Evolutionary conservation across 2,329 filamentous ascomycete genomes (phyloP), one percentile per base, ranked within the genome.

Genomic region (Curvularia hawaiiensis): DNA sequence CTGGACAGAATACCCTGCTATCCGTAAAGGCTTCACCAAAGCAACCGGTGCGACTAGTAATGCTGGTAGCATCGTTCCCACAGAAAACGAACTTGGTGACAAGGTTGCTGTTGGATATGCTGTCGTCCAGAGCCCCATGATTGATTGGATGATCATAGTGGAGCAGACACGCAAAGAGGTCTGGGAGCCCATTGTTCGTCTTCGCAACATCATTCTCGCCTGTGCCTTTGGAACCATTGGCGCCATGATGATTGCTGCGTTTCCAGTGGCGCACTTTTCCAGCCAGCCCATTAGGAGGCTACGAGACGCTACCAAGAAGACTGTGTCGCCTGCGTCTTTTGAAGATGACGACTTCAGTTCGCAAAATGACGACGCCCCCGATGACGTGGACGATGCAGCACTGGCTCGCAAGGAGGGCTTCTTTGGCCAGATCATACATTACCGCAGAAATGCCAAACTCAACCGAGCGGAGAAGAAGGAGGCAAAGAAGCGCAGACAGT

Each of bases 191-290:
- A 92, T 97, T 56, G 77, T 81, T 28, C 87, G 86, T 20, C 80
- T 97, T n/a, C 86, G 90, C 20, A 88, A 89, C 47, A 91, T 97
- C 50, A 84, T 97, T 1, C 77, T 97, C 2, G 91, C 87, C 5
- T 96, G 91, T 60, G 90, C 96, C 0, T 96, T 97, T 72, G 91
- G 90, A 1, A 94, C 92, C 0, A 84, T 88, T 12, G 92, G 89
- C 0, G 81, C 89, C 4, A 84, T 96, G 50, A 73, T 92, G 3
- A 60, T 96, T 9, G 73, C 96, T 1, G 83, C 91, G 2, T 84
- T 93, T 38, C 91, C 92, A 0, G 86, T 92, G 38, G 91, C 92
- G 1, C 92, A 97, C 71, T 85, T 90, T 58, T 90, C 90, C 48
- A 91, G 95, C 46, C 80, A 88, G 64, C 93, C 93, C 0, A 97